Base-by-base conservation (phyloP, 176 grass and related monocot species). In the Eleusine coracana region DNA sequence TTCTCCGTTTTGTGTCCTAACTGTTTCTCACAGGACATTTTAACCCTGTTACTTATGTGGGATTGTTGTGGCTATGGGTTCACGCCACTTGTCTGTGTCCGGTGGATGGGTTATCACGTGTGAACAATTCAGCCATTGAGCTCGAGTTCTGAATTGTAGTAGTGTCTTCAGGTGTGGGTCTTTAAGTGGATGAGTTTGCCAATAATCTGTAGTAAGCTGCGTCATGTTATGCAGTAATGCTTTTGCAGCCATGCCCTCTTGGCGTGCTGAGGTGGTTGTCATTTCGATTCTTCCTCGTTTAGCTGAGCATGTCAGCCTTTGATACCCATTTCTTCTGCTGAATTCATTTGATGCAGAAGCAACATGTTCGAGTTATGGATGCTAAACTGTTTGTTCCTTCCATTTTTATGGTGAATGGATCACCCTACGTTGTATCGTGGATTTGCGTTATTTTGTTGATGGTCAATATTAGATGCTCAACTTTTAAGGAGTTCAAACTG, bases 11-110 rank as follows among this genome's bases (percentile, higher is more conserved):
- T 14, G 65, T 48, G 55, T 80, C 6, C 72, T 56, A 73, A 66
- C 66, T 82, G 67, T 89, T 81, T 77, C 66, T 78, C 28, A 86
- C 83, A 82, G 88, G 83, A 82, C 73, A 86, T 78, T 86, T 86
- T 90, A 82, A 90, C 83, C 83, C 88, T 86, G 88, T 82, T 76
- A 73, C 76, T 73, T 71, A 58, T 77, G 71, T 82, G 71, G 73
- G 73, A 39, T 59, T 86, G 65, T 40, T 58, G 38, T 52, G 15
- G 15, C 31, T 67, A 49, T 89, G 68, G 59, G 70, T 80, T 63
- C 63, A 29, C 40, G 13, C 67, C 37, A 51, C 82, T 70, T 85
- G 41, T 65, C 45, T 41, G 4, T 64, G 74, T 48, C 48, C 48
- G 7, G 27, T 76, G 52, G 71, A 76, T 68, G 37, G 80, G 45